Conservation (phyloP, 2,329 filamentous ascomycete genomes). For the Cadophora luteo-olivacea region DNA sequence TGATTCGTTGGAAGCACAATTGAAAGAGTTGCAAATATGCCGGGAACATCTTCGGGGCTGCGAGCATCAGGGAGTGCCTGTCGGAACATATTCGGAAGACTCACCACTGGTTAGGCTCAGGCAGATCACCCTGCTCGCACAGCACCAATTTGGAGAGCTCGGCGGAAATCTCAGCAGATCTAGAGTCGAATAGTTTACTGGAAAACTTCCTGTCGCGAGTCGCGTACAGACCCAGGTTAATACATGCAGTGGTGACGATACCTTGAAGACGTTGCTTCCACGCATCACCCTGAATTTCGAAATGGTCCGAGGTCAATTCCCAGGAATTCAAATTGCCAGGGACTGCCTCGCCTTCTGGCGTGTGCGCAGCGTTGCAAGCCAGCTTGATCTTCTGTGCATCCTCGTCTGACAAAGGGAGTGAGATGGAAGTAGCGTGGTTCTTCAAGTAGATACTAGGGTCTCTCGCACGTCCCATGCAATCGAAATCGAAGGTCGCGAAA, state of each 20-base stretch:
- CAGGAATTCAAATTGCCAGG: slow-evolving; percentile 25
- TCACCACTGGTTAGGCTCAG: neutral
- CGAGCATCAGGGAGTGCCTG: neutral
- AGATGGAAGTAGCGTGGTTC: slow-evolving; percentile 31
- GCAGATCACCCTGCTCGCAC: neutral
- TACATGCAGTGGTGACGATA: too few species aligned
- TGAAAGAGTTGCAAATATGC: neutral
- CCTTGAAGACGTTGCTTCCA: too few species aligned
- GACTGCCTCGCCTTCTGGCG: slow-evolving; percentile 50
- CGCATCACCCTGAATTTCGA: neutral
- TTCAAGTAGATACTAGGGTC: slow-evolving; percentile 39
- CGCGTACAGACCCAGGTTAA: too few species aligned
- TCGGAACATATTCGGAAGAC: neutral
- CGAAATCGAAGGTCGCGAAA: slow-evolving; percentile 29
- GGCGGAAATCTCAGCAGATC: too few species aligned
- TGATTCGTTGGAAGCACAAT: neutral
- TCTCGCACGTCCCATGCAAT: slow-evolving; percentile 11
- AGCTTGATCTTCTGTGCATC: slow-evolving; percentile 35
- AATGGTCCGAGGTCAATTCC: neutral
- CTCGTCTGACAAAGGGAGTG: slow-evolving; percentile 37
- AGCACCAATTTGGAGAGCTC: neutral
- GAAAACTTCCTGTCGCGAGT: too few species aligned
- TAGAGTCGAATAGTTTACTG: too few species aligned
- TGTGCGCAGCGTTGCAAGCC: slow-evolving; percentile 42
- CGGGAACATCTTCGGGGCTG: neutral